Base-by-base conservation (phyloP, 2,329 filamentous ascomycete genomes). In the Beauveria sp. region DNA sequence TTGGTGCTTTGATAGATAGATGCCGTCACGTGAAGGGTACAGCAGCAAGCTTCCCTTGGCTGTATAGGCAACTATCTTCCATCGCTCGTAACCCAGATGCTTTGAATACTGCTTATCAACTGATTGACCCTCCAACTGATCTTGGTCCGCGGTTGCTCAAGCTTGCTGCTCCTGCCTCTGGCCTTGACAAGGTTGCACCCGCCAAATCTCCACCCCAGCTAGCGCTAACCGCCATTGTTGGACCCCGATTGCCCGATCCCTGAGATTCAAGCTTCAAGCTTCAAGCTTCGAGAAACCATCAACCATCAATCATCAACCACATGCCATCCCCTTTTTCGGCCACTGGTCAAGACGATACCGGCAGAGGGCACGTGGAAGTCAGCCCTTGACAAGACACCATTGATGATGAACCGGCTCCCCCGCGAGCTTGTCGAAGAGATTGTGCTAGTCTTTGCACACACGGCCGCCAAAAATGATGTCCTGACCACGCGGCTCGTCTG, bases 401-500 rank as follows among this genome's bases (percentile, higher is more conserved):
- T 3, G 16, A 48, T 40, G 43, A 79, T 83, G 79, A 73, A 82
- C 63, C 70, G 67, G 46, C 74, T 83, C 38, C 80, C 80, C 0
- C 69, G 72, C 18, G 80, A 83, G 71, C 74, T 83, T 51, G 65
- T 83, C 51, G 71, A 77, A 57, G 70, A 73, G 46, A 80, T 83
- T 22, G 74, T 83, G 40, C 68, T 73, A 40, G 73, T 75, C 68
- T 77, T 74, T 57, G 69, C 80, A 63, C 67, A 69, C n/a, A 68
- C 70, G 34, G 72, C 72, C 10, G 70, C 76, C 61, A 81, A 82
- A 71, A 81, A 81, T 53, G 62, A 65, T 1, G 69, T 81, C 16
- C 70, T 82, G 3, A 65, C 67, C 20, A 71, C 82, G 42, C 79
- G 81, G 14, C 74, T 79, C 22, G 80, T 83, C 34, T 83, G 80